Percentiles rank a stretch among this genome's conserved stretches.
Evolutionary conservation across 148 eudicot species (phyloP).

Genomic region (Gaultheria prostrata): DNA sequence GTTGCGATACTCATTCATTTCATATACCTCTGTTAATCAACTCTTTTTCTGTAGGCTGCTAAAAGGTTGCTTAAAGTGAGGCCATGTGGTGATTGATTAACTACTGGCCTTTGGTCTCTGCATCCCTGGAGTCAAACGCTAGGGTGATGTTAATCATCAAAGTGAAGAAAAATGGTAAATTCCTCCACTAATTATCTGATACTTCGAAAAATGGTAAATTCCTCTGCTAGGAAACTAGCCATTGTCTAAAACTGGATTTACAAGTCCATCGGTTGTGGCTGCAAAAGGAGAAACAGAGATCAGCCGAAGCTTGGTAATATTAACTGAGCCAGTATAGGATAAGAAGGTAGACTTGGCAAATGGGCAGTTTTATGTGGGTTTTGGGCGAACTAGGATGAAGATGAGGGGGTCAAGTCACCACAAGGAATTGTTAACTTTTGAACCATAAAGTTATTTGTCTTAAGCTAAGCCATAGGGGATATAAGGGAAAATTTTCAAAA

Average conservation of each 20-base stretch:
- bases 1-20: background rate
- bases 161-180: conserved; percentile 51
- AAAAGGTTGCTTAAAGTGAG: conserved; percentile 9
- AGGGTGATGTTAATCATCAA: conserved; percentile 67
- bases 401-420: background rate
- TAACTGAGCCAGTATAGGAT: background rate
- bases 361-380: background rate
- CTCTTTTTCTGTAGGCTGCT: background rate
- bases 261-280: background rate
- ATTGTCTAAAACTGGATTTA: background rate
- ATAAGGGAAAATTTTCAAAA: too few species aligned
- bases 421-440: too few species aligned
- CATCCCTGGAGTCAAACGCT: conserved; percentile 79
- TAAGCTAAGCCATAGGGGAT: too few species aligned
- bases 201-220: conserved; percentile 40
- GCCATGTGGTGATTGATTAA: background rate
- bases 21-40: conserved; percentile 9
- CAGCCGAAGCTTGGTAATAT: background rate
- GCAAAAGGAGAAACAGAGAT: background rate
- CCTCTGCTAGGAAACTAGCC: background rate
- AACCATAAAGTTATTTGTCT: too few species aligned
- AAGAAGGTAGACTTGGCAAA: background rate
- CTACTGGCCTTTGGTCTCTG: conserved; percentile 70
- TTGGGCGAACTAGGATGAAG: background rate
- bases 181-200: conserved; percentile 4